Evolutionary conservation across 73 alveolate genomes (phyloP).

Genomic region (Paramecium pentaurelia): DNA sequence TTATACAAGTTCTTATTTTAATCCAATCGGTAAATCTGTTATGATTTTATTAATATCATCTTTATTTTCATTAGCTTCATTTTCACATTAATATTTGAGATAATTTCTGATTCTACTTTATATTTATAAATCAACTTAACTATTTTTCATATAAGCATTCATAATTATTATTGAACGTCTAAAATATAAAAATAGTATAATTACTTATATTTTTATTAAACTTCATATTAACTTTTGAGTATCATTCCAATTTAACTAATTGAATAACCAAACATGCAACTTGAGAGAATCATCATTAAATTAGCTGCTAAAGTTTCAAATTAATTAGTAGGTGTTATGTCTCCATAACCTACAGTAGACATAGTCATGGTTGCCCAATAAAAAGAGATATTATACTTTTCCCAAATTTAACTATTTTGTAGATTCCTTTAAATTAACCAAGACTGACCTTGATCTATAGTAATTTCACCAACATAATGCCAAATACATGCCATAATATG

Average conservation of each 20-base stretch:
- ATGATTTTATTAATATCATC: not conserved
- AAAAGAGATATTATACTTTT: conserved; percentile 6
- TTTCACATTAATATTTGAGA: not conserved
- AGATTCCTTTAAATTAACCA: not conserved
- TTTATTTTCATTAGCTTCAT: not conserved
- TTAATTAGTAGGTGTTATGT: conserved; percentile 47
- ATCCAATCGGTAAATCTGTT: not conserved
- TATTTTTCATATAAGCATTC: conserved; percentile 16
- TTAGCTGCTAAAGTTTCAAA: not conserved
- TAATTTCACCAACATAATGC: not conserved
- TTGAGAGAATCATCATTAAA: conserved; percentile 22
- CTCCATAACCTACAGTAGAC: conserved; percentile 63
- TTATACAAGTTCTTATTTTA: not conserved
- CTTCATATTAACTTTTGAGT: conserved; percentile 24
- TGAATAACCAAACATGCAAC: conserved; percentile 55
- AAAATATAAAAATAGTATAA: not conserved
- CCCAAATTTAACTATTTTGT: not conserved
- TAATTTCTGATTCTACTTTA: conserved; percentile 23
- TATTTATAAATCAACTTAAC: not conserved
- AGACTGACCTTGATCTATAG: not conserved
- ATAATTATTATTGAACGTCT: not conserved
- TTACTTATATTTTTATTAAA: not conserved
- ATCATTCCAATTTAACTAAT: conserved; percentile 57
- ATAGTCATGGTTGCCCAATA: conserved; percentile 61
- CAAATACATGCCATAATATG: conserved; percentile 34